Conservation (phyloP, 2,329 filamentous ascomycete species). For the Phialocephala subalpina region DNA sequence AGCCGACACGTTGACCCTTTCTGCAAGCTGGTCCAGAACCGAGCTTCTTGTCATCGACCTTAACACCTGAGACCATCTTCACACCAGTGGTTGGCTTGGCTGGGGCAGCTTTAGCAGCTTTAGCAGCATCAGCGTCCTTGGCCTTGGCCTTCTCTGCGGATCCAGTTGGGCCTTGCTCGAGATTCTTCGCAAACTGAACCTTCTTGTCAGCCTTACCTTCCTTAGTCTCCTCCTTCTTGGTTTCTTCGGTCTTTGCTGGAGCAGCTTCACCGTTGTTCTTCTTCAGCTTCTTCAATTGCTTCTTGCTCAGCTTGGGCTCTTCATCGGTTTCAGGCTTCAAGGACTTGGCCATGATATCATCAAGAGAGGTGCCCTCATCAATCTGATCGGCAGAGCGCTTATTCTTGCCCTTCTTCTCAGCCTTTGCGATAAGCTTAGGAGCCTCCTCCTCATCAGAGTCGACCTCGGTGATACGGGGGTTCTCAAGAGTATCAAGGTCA, state of each 20-base stretch:
- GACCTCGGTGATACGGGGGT: constrained; percentile 86
- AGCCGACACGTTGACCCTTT: constrained; percentile 87
- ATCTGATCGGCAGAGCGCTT: constrained; percentile 85
- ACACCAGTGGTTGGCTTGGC: constrained; percentile 66
- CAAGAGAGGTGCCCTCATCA: constrained; percentile 73
- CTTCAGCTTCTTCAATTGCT: constrained; percentile 97
- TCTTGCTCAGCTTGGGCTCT: constrained; percentile 87
- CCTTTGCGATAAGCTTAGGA: constrained; percentile 61
- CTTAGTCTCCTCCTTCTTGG: constrained; percentile 64
- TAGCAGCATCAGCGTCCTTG: constrained; percentile 58
- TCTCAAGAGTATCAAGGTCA: constrained; percentile 78
- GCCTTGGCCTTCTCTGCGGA: constrained; percentile 59
- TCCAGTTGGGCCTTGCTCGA: constrained; percentile 93
- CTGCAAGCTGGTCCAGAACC: constrained; percentile 87
- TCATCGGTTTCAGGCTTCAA: constrained; percentile 62
- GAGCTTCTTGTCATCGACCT: constrained; percentile 93
- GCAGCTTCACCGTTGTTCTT: constrained; percentile 96
- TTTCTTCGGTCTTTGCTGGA: constrained; percentile 62
- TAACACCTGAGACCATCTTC: constrained; percentile 88
- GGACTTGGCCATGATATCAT: constrained; percentile 84
- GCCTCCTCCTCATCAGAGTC: constrained; percentile 80
- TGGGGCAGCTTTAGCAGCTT: constrained; percentile 53
- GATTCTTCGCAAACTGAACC: constrained; percentile 98
- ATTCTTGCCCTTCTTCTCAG: constrained; percentile 78
- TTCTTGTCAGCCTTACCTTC: constrained; percentile 80